Percentiles rank a stretch among this genome's conserved stretches.
phyloP scores from a whole-genome alignment of 108 stramenopile species.

The Conticribra guillardii region DNA sequence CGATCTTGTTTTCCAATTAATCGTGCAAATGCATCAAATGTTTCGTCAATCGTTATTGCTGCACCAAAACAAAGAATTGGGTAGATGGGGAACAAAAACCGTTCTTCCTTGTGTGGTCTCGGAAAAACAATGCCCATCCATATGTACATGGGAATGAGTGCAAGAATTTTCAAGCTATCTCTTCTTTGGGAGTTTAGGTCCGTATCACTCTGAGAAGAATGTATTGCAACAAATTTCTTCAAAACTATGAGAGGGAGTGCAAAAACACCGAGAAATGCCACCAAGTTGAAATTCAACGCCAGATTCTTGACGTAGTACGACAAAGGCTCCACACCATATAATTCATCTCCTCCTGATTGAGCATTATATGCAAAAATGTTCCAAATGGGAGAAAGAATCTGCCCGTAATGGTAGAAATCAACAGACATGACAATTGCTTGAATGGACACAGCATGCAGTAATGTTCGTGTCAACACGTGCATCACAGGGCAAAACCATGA shows the following conservation, averaged over 20 bases:
- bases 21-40: not conserved
- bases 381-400: conserved; percentile 60
- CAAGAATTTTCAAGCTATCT: conserved; percentile 25
- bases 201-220: too few relatives aligned
- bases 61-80: conserved; percentile 72
- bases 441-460: conserved; percentile 46
- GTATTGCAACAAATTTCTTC: too few relatives aligned
- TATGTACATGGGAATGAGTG: conserved; percentile 66
- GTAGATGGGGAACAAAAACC: conserved; percentile 94
- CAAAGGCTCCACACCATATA: conserved; percentile 96
- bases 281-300: conserved; percentile 88
- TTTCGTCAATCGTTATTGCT: conserved; percentile 31
- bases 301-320: conserved; percentile 95
- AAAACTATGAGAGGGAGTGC: conserved; percentile 31
- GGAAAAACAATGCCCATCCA: conserved; percentile 86
- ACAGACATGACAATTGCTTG: conserved; percentile 64
- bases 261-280: conserved; percentile 57
- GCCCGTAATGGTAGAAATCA: conserved; percentile 69
- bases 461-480: conserved; percentile 27
- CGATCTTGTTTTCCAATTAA: not conserved
- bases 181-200: too few relatives aligned
- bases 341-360: conserved; percentile 85
- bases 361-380: conserved; percentile 88
- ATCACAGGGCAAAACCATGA: conserved; percentile 1
- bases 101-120: conserved; percentile 97